Evolutionary conservation across 2,329 filamentous ascomycete species (phyloP).

Genomic region (Volutella citrinella): DNA sequence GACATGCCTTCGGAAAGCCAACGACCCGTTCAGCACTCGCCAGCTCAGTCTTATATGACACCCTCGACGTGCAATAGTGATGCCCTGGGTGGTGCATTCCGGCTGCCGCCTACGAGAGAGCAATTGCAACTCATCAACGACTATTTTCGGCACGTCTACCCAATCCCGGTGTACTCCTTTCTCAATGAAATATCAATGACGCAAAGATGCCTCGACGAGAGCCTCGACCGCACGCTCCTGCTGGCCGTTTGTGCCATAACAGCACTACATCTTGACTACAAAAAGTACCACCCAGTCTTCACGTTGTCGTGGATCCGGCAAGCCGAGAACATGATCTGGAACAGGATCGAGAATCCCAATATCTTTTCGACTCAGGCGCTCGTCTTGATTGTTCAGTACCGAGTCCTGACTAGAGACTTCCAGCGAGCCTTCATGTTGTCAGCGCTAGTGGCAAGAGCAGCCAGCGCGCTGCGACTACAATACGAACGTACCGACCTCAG

Average conservation of each 20-base stretch:
- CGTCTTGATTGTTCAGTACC: constrained; percentile 27
- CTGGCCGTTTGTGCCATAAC: constrained; percentile 40
- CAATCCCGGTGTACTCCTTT: constrained; percentile 29
- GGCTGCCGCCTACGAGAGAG: constrained; percentile 11
- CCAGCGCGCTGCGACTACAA: constrained; percentile 27
- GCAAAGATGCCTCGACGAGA: constrained; percentile 46
- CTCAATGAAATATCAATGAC: constrained; percentile 48
- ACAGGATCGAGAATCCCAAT: constrained; percentile 44
- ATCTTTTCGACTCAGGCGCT: constrained; percentile 42
- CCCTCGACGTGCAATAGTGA: too few relatives aligned
- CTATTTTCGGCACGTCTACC: constrained; percentile 25
- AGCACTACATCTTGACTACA: constrained; percentile 32
- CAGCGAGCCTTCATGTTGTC: constrained; percentile 31
- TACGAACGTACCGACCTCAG: constrained; percentile 26
- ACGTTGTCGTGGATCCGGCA: constrained; percentile 40
- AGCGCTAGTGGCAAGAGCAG: constrained; percentile 25
- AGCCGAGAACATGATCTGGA: constrained; percentile 42
- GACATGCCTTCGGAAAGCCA: background rate
- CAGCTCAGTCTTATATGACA: too few relatives aligned
- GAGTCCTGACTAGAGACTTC: constrained; percentile 27
- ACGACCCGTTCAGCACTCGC: background rate
- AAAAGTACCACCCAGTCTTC: constrained; percentile 27
- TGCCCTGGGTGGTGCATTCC: background rate
- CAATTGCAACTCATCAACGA: constrained; percentile 17
- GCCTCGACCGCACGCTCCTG: constrained; percentile 41